Percentiles rank a stretch among this genome's conserved stretches.
phyloP scores from a whole-genome alignment of 495 filamentous ascomycete species.

The Penicillium salamii region DNA sequence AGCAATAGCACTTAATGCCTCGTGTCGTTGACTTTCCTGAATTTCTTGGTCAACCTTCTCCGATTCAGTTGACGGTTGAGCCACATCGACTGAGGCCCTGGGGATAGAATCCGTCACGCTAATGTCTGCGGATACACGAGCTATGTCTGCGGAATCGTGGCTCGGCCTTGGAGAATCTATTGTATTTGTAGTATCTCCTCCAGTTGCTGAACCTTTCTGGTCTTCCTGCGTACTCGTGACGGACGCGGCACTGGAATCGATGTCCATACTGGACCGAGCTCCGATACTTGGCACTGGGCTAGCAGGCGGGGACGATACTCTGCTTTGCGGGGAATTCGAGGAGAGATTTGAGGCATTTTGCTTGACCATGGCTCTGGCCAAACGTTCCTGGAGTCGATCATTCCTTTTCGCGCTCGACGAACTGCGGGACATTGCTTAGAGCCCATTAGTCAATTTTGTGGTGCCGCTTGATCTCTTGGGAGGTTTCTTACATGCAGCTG shows the following conservation, averaged over 20 bases:
- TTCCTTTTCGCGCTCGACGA: conserved; percentile 55
- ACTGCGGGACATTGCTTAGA: conserved; percentile 50
- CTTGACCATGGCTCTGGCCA: conserved; percentile 65
- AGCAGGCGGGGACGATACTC: conserved; percentile 29
- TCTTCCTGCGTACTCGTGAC: conserved; percentile 16
- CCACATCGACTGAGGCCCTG: conserved; percentile 15
- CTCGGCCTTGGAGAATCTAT: conserved; percentile 22
- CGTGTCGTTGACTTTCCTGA: conserved; percentile 6
- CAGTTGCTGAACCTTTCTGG: conserved; percentile 10
- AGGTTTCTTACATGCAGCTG: conserved; percentile 22
- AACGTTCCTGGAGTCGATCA: conserved; percentile 80
- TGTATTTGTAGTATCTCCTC: conserved; percentile 7
- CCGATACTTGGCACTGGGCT: conserved; percentile 37
- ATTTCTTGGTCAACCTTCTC: conserved; percentile 8
- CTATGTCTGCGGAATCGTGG: conserved; percentile 31
- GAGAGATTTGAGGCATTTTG: conserved; percentile 28
- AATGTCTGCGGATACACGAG: conserved; percentile 33
- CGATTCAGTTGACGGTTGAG: conserved; percentile 3
- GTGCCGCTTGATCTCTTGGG: neutral
- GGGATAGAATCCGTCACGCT: conserved; percentile 13
- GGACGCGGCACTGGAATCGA: conserved; percentile 28
- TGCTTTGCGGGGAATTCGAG: conserved; percentile 34
- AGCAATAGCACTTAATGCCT: neutral
- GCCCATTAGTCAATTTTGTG: conserved; percentile 17
- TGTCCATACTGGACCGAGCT: conserved; percentile 39